Evolutionary conservation across 2,329 filamentous ascomycete species (phyloP).

Genomic region (Cryphonectria parasitica): DNA sequence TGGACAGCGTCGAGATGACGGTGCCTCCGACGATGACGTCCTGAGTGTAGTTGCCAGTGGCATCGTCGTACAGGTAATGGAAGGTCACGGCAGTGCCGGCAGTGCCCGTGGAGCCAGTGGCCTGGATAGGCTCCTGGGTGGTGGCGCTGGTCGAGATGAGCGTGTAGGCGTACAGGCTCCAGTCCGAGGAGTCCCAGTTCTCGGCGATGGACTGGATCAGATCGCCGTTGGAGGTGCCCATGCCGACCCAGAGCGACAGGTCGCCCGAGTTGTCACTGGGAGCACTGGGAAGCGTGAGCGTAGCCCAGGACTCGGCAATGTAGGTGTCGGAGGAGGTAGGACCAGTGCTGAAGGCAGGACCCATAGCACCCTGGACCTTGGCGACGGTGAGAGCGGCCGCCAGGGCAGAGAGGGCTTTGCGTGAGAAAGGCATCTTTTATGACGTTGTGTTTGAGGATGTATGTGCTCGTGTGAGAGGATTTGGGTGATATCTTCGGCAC

Average conservation of each 20-base stretch:
- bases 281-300: conserved; percentile 45
- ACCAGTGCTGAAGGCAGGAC: conserved; percentile 48
- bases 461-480: neutral
- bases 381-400: conserved; percentile 29
- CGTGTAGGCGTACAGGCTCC: conserved; percentile 49
- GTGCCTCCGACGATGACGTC: conserved; percentile 40
- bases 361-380: conserved; percentile 37
- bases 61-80: conserved; percentile 42
- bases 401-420: conserved; percentile 22
- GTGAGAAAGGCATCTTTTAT: conserved; percentile 22
- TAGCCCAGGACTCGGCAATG: conserved; percentile 49
- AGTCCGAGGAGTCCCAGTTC: conserved; percentile 36
- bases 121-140: conserved; percentile 41
- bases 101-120: conserved; percentile 34
- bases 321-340: conserved; percentile 45
- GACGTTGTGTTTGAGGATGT: neutral
- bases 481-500: conserved; percentile 8
- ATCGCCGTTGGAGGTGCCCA: conserved; percentile 51
- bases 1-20: conserved; percentile 48
- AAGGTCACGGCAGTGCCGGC: conserved; percentile 44
- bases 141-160: conserved; percentile 40
- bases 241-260: conserved; percentile 51
- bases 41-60: conserved; percentile 46
- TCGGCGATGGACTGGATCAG: conserved; percentile 53
- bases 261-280: conserved; percentile 43